Evolutionary conservation across 148 eudicot species (phyloP), one percentile per base, ranked within the genome.

Genomic region (Dysphania ambrosioides): DNA sequence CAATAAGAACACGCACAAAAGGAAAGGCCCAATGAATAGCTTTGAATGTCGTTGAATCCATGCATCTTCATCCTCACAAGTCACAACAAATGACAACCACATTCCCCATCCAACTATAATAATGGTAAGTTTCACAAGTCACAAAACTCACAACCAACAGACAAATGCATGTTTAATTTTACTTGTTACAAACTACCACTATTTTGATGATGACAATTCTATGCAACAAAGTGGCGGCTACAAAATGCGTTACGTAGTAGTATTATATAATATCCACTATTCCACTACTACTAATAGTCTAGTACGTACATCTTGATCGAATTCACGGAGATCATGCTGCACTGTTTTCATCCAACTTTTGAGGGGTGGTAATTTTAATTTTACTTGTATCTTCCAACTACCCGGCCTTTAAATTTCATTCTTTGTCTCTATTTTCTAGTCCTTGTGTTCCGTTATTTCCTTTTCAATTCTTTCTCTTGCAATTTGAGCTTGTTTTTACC

Each of bases 371-470:
- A 47, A 42, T 42, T 42, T 26, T 24, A 58, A 26, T 26, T 3
- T 44, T 47, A 13, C 16, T 9, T 58, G 10, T 72, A 73, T 49
- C 74, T 35, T 53, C 72, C 63, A 68, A 36, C 77, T 55, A 3
- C 23, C 32, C 47, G 57, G 16, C 15, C 40, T 10, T 38, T 27
- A 2, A 16, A 47, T 53, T 53, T 0, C 57, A 23, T 5, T 21
- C 9, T 42, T n/a, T 24, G 23, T 27, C 65, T 38, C 57, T 27
- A 23, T 16, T 32, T 6, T 51, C 31, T 38, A 23, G 70, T 66
- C 70, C 70, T 66, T 66, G 70, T 66, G 70, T 66, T 66, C 49
- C 30, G 70, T 66, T 38, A 32, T 66, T 40, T 40, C 70, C 70
- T 66, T 66, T 66, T 66, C 70, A 49, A 38, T 66, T 10, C 18